Evolutionary conservation across 1,284 basidiomycete species (phyloP).

Genomic region (Microbotryum silenes-acaulis): DNA sequence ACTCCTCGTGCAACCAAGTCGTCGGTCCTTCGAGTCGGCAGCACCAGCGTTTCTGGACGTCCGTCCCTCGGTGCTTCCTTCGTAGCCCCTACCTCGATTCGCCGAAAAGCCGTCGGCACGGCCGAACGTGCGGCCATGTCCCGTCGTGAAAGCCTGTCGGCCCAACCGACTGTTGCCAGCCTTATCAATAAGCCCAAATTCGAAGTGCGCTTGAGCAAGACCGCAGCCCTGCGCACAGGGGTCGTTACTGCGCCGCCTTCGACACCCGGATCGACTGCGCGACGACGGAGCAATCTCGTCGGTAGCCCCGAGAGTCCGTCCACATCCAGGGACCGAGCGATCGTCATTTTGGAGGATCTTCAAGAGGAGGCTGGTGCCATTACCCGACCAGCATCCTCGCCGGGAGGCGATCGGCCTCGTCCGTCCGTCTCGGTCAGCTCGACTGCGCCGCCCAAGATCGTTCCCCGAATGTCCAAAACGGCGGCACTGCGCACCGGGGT

Average conservation of each 20-base stretch:
- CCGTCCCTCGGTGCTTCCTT: background rate
- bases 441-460: slow-evolving; percentile 35
- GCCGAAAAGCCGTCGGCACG: slow-evolving; percentile 18
- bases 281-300: slow-evolving; percentile 1
- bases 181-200: background rate
- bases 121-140: slow-evolving; percentile 18
- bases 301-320: background rate
- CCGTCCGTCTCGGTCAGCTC: background rate
- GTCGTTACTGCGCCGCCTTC: background rate
- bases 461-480: slow-evolving; percentile 9
- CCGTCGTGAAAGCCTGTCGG: background rate
- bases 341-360: slow-evolving; percentile 3
- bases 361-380: background rate
- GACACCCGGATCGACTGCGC: background rate
- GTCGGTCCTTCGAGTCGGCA: slow-evolving; percentile 9
- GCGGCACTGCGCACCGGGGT: slow-evolving; percentile 1
- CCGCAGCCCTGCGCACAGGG: slow-evolving; percentile 14
- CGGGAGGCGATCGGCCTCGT: background rate
- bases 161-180: background rate
- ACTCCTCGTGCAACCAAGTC: slow-evolving; percentile 54
- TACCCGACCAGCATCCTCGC: background rate
- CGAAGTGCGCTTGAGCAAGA: slow-evolving; percentile 18
- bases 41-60: slow-evolving; percentile 2
- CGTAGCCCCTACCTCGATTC: background rate
- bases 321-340: background rate